These are phyloP conservation scores for Mastigamoeba balamuthi DNA, from an alignment of 78 protist genomes.

Conservation along the genomic window DNA sequence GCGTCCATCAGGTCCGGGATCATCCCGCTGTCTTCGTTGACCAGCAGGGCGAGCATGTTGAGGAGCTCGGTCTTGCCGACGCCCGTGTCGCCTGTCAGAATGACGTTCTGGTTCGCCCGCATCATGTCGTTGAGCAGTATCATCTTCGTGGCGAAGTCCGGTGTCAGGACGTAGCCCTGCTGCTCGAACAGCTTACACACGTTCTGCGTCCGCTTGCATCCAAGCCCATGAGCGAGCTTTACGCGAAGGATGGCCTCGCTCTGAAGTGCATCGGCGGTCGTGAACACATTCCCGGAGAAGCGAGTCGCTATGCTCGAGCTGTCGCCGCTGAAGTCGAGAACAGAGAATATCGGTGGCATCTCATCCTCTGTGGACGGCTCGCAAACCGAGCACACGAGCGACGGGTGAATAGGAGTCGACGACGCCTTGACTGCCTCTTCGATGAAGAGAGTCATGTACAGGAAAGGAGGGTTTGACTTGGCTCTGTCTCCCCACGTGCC, in stretches of 20 bases:
- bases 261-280: not conserved
- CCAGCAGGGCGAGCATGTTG: slow-evolving; percentile 7
- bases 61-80: slow-evolving; percentile 29
- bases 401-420: too few relatives aligned
- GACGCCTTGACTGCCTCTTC: too few relatives aligned
- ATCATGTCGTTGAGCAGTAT: slow-evolving; percentile 19
- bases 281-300: too few relatives aligned
- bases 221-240: not conserved
- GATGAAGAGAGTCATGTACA: too few relatives aligned
- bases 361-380: too few relatives aligned
- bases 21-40: slow-evolving; percentile 13
- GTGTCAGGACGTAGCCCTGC: slow-evolving; percentile 23
- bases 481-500: too few relatives aligned
- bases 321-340: not conserved
- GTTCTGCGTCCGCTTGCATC: not conserved
- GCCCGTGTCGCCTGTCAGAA: slow-evolving; percentile 45
- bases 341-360: not conserved
- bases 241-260: not conserved
- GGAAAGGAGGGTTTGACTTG: too few relatives aligned
- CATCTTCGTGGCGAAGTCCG: slow-evolving; percentile 22
- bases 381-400: too few relatives aligned
- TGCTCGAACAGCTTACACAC: not conserved
- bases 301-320: not conserved
- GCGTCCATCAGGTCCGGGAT: slow-evolving; percentile 5
- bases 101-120: slow-evolving; percentile 1